These are phyloP conservation scores for Solanum bukasovii DNA, from an alignment of 257 asterid genomes.

Conservation along the genomic window DNA sequence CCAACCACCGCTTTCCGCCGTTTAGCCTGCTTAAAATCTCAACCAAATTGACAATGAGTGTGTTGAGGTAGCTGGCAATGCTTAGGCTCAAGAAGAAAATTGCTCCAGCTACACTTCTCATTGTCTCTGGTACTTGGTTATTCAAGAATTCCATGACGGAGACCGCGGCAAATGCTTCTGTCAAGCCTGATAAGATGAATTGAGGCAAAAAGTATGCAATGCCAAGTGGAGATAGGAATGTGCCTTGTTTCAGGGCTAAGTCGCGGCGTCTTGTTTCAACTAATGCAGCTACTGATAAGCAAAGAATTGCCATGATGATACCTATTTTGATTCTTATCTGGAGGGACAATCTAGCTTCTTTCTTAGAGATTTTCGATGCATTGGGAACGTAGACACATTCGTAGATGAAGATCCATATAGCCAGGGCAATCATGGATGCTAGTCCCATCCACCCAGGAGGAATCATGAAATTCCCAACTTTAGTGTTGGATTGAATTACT, in stretches of 20 bases:
- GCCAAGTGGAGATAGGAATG: slow-evolving; percentile 45
- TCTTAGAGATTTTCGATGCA: slow-evolving; percentile 20
- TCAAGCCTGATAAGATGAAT: slow-evolving; percentile 46
- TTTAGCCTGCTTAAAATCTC: slow-evolving; percentile 15
- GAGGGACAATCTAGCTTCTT: slow-evolving; percentile 26
- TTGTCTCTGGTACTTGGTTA: slow-evolving; percentile 41
- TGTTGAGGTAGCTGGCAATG: slow-evolving; percentile 45
- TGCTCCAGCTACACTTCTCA: slow-evolving; percentile 65
- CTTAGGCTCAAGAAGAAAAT: slow-evolving; percentile 52
- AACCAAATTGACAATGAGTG: slow-evolving; percentile 39
- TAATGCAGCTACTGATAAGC: slow-evolving; percentile 53
- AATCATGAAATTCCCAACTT: slow-evolving; percentile 37
- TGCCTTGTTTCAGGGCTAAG: slow-evolving; percentile 14
- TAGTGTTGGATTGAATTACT: slow-evolving; percentile 49
- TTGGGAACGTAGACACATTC: slow-evolving; percentile 36
- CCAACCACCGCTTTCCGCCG: slow-evolving; percentile 46
- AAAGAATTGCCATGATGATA: slow-evolving; percentile 40
- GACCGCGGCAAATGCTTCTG: slow-evolving; percentile 60
- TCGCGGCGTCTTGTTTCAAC: slow-evolving; percentile 39
- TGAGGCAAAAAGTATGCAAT: slow-evolving; percentile 47
- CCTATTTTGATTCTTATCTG: slow-evolving; percentile 35
- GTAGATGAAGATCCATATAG: slow-evolving; percentile 61
- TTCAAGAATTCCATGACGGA: slow-evolving; percentile 62
- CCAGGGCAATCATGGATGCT: slow-evolving; percentile 59
- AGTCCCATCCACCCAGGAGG: slow-evolving; percentile 86